phyloP scores from a whole-genome alignment of 176 grass and related monocot genomes.

The Ensete glaucum region DNA sequence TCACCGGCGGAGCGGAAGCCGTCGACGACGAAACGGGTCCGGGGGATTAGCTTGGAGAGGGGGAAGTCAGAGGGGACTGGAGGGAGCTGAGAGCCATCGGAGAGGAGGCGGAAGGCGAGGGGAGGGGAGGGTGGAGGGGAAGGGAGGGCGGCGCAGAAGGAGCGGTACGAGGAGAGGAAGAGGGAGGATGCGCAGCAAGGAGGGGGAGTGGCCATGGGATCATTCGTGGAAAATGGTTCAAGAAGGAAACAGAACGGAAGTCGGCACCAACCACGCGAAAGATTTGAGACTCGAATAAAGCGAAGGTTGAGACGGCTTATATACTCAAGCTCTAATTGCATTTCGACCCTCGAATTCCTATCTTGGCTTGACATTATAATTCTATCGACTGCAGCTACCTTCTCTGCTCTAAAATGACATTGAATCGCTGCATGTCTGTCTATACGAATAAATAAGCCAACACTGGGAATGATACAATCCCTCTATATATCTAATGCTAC shows the following conservation, averaged over 20 bases:
- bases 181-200: conserved; percentile 35
- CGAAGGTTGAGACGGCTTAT: too few relatives aligned
- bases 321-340: too few relatives aligned
- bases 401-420: too few relatives aligned
- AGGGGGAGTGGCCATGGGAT: conserved; percentile 35
- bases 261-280: too few relatives aligned
- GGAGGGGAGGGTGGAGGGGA: conserved; percentile 23
- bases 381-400: too few relatives aligned
- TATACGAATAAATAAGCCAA: too few relatives aligned
- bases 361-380: too few relatives aligned
- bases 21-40: conserved; percentile 72
- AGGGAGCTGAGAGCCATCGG: conserved; percentile 25
- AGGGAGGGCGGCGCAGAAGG: conserved; percentile 29
- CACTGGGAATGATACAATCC: too few relatives aligned
- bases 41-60: conserved; percentile 43
- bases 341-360: too few relatives aligned
- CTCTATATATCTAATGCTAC: too few relatives aligned
- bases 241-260: not conserved
- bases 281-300: too few relatives aligned
- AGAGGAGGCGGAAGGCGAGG: conserved; percentile 15
- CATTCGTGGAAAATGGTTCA: not conserved
- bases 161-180: conserved; percentile 28
- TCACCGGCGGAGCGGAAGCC: conserved; percentile 75
- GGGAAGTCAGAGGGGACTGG: conserved; percentile 42
- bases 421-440: too few relatives aligned